These are phyloP conservation scores for Hanseniaspora pseudoguilliermondii DNA, from an alignment of 805 yeast species.

Conservation along the genomic window DNA sequence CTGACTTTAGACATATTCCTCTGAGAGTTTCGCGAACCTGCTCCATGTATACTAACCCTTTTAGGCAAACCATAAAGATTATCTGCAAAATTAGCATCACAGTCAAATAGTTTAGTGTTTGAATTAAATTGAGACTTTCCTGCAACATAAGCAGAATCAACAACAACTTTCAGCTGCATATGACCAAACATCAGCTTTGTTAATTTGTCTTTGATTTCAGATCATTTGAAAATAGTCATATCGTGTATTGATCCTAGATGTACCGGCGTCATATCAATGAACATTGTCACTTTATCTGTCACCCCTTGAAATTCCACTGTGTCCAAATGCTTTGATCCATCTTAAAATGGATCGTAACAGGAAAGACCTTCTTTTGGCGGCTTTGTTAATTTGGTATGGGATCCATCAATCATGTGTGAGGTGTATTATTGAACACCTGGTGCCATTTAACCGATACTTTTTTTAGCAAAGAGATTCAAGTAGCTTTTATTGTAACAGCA, in stretches of 20 bases:
- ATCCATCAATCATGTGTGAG: not conserved
- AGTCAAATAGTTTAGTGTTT: not conserved
- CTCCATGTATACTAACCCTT: not conserved
- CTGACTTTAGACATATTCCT: not conserved
- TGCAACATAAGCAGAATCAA: not conserved
- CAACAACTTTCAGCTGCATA: not conserved
- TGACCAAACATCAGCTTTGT: not conserved
- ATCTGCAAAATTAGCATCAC: not conserved
- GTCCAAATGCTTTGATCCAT: not conserved
- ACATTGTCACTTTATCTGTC: not conserved
- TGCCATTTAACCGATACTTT: not conserved
- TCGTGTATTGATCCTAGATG: not conserved
- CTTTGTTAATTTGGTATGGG: not conserved
- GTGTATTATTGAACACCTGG: not conserved
- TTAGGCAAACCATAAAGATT: not conserved
- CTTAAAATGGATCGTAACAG: not conserved
- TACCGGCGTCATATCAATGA: not conserved
- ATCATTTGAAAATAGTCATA: not conserved
- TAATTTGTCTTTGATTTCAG: not conserved
- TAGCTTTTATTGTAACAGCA: not conserved
- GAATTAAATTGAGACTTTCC: not conserved
- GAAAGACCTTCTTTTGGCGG: not conserved
- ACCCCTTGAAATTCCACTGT: not conserved
- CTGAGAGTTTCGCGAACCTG: not conserved
- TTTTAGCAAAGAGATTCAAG: not conserved